Conservation (phyloP, 2,329 filamentous ascomycete species). For the Cadophora gregata region DNA sequence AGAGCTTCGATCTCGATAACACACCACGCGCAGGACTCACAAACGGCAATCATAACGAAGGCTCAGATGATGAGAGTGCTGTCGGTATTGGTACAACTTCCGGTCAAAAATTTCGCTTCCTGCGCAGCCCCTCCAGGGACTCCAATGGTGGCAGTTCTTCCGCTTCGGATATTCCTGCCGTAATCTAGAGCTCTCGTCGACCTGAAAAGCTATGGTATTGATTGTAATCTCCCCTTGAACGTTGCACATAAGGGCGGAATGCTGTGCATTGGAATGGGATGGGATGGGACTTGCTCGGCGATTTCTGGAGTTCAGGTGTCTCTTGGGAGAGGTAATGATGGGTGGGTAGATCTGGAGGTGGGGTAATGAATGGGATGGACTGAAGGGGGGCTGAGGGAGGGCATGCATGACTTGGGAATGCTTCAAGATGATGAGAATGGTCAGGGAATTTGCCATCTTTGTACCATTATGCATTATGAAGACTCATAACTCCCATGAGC, state of each 20-base stretch:
- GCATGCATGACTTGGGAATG: background rate
- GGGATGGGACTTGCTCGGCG: background rate
- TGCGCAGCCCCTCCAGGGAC: background rate
- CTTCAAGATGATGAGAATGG: background rate
- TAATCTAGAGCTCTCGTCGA: background rate
- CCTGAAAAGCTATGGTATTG: background rate
- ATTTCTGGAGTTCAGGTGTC: background rate
- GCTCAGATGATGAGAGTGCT: constrained; percentile 1
- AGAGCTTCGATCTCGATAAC: constrained; percentile 1
- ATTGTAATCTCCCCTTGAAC: background rate
- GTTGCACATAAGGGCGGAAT: background rate
- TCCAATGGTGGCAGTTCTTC: constrained; percentile 1
- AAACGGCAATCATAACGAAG: background rate
- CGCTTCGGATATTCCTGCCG: constrained; percentile 1
- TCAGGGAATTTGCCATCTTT: background rate
- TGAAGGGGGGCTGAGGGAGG: background rate
- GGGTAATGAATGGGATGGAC: background rate
- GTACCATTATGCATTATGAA: background rate
- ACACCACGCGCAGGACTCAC: background rate
- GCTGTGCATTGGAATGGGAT: background rate
- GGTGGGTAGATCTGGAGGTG: background rate
- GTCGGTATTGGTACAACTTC: background rate
- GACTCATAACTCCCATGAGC: background rate
- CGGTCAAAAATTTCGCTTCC: background rate
- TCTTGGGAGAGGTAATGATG: background rate